These are phyloP conservation scores for Paecilomyces niveus DNA, from an alignment of 2,329 filamentous ascomycete genomes.

Conservation along the genomic window DNA sequence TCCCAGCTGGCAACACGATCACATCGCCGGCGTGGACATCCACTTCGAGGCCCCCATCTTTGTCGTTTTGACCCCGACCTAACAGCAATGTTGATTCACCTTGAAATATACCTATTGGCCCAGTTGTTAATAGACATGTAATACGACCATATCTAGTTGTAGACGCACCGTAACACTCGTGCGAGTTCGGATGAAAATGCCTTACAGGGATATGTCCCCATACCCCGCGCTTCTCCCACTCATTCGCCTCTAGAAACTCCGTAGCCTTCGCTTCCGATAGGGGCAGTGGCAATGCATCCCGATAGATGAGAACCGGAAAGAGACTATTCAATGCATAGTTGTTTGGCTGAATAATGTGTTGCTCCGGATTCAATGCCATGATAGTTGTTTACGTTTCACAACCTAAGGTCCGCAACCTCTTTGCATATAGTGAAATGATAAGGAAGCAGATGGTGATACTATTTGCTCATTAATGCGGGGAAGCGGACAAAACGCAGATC, in stretches of 20 bases:
- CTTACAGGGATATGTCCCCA: slow-evolving; percentile 18
- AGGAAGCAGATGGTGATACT: neutral
- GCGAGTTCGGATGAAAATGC: slow-evolving; percentile 30
- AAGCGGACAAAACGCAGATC: neutral
- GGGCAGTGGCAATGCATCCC: slow-evolving; percentile 21
- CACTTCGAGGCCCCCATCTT: slow-evolving; percentile 5
- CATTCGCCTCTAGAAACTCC: slow-evolving; percentile 21
- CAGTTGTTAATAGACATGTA: neutral
- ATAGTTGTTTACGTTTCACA: neutral
- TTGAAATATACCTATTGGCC: slow-evolving; percentile 14
- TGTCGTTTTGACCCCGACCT: slow-evolving; percentile 21
- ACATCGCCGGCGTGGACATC: slow-evolving; percentile 22
- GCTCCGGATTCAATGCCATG: slow-evolving; percentile 8
- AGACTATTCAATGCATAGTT: slow-evolving; percentile 24
- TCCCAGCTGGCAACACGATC: slow-evolving; percentile 28
- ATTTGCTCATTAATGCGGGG: neutral
- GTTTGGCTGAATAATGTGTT: slow-evolving; percentile 16
- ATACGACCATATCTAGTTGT: neutral
- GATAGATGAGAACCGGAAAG: slow-evolving; percentile 30
- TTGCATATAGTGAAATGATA: neutral
- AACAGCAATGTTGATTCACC: slow-evolving; percentile 21
- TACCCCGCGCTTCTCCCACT: slow-evolving; percentile 24
- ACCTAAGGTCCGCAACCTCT: neutral
- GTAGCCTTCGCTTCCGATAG: slow-evolving; percentile 15
- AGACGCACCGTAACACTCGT: slow-evolving; percentile 29